These are phyloP conservation scores for Xylaria grammica DNA, from an alignment of 495 filamentous ascomycete species.

Conservation along the genomic window DNA sequence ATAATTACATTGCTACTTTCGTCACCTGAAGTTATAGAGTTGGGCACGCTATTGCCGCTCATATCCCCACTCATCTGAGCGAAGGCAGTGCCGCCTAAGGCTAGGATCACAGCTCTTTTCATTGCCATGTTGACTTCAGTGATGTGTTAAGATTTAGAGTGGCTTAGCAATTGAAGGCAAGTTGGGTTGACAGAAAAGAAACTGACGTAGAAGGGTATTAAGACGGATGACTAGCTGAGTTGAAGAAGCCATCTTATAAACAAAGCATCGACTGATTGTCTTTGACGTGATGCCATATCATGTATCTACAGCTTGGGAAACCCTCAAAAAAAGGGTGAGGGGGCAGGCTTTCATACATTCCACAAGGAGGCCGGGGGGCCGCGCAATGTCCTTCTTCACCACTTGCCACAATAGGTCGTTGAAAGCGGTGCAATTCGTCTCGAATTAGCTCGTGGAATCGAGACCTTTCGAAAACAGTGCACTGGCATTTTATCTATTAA, in stretches of 20 bases:
- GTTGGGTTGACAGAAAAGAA: background rate
- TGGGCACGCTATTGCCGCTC: background rate
- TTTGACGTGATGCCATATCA: constrained; percentile 29
- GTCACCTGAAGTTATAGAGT: constrained; percentile 9
- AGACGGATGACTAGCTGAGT: background rate
- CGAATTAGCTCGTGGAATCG: constrained; percentile 10
- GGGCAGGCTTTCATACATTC: constrained; percentile 19
- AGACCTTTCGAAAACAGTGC: constrained; percentile 24
- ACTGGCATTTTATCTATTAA: background rate
- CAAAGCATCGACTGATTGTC: constrained; percentile 20
- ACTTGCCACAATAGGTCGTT: background rate
- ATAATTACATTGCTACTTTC: background rate
- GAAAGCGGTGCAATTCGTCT: constrained; percentile 14
- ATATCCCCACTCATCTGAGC: constrained; percentile 26
- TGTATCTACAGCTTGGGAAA: constrained; percentile 9
- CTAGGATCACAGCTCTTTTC: constrained; percentile 25
- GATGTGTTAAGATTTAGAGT: background rate
- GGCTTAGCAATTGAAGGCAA: background rate
- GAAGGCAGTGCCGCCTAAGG: constrained; percentile 24
- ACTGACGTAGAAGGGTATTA: background rate
- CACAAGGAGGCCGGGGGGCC: constrained; percentile 4
- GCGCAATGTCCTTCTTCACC: background rate
- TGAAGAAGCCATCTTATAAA: constrained; percentile 16
- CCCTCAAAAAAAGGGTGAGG: constrained; percentile 13
- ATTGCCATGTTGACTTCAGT: constrained; percentile 24